Percentiles rank a stretch among this genome's conserved stretches.
These are phyloP conservation scores for Sporothrix protearum DNA, from an alignment of 2,329 filamentous ascomycete genomes.

Conservation along the genomic window DNA sequence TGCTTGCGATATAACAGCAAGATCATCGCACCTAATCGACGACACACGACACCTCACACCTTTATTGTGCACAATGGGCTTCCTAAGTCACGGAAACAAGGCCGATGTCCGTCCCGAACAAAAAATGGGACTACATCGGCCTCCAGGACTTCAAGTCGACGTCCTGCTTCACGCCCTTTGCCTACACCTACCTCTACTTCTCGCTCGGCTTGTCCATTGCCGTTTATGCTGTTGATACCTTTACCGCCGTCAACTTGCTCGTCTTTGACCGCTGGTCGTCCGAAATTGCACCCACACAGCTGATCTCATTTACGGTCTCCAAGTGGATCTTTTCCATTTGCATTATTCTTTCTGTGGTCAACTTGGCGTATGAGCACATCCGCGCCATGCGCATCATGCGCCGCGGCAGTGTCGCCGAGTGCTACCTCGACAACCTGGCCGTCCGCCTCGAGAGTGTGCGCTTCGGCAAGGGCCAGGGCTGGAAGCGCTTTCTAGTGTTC, in stretches of 20 bases:
- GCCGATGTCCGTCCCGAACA: conserved; percentile 73
- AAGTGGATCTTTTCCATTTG: conserved; percentile 95
- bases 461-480: conserved; percentile 71
- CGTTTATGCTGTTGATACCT: conserved; percentile 86
- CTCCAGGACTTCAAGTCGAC: conserved; percentile 76
- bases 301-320: conserved; percentile 71
- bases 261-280: conserved; percentile 87
- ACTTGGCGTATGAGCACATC: conserved; percentile 75
- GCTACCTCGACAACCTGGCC: conserved; percentile 84
- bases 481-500: conserved; percentile 88
- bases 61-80: conserved; percentile 58
- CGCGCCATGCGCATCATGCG: conserved; percentile 77
- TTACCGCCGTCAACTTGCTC: conserved; percentile 87
- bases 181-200: conserved; percentile 81
- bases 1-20: conserved; percentile 5
- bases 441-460: conserved; percentile 80
- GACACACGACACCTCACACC: background rate
- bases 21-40: background rate
- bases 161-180: conserved; percentile 71
- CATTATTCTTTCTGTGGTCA: conserved; percentile 84
- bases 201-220: conserved; percentile 74
- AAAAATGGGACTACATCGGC: conserved; percentile 89
- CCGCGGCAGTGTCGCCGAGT: conserved; percentile 82
- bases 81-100: conserved; percentile 59
- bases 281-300: conserved; percentile 65